A percentile compares a stretch with the other conserved stretches of the same genome.
phyloP scores from a whole-genome alignment of 2,329 filamentous ascomycete species.

The Leptosphaerulina australis region DNA sequence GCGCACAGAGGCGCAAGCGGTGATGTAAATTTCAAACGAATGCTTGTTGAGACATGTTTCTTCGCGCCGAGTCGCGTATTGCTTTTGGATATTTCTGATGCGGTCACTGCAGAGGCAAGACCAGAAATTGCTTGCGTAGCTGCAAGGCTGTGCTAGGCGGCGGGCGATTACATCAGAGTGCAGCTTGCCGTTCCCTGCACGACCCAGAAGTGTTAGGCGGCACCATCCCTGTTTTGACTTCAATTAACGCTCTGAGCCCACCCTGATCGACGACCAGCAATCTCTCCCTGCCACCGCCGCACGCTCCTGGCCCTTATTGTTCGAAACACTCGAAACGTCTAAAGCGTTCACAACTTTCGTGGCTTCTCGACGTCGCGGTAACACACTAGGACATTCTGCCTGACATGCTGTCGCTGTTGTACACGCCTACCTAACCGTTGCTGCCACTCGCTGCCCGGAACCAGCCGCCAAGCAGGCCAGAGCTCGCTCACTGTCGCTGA shows the following conservation, averaged over 20 bases:
- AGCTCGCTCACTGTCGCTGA: slow-evolving; percentile 13
- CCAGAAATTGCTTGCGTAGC: slow-evolving; percentile 14
- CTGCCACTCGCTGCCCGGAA: slow-evolving; percentile 18
- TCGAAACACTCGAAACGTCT: slow-evolving; percentile 15
- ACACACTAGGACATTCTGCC: slow-evolving; percentile 6
- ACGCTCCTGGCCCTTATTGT: slow-evolving; percentile 5
- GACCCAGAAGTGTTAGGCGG: not conserved
- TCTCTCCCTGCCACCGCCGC: slow-evolving; percentile 18
- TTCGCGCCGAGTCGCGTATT: slow-evolving; percentile 19
- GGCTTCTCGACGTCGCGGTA: too few species aligned
- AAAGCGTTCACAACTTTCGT: not conserved
- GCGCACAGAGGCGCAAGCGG: slow-evolving; percentile 26
- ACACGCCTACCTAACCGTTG: slow-evolving; percentile 20
- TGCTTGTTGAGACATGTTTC: slow-evolving; percentile 26
- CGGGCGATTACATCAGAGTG: slow-evolving; percentile 18
- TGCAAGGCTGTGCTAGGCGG: slow-evolving; percentile 15
- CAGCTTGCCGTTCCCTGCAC: slow-evolving; percentile 6
- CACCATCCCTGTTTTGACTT: slow-evolving; percentile 28
- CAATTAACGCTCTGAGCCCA: slow-evolving; percentile 13
- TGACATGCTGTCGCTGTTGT: slow-evolving; percentile 26
- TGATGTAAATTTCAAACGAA: slow-evolving; percentile 21
- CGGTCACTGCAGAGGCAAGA: slow-evolving; percentile 15
- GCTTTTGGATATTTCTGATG: slow-evolving; percentile 5
- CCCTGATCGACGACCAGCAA: slow-evolving; percentile 29
- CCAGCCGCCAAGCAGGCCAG: slow-evolving; percentile 8